Evolutionary conservation across 768 basidiomycete genomes (phyloP), one percentile per base, ranked within the genome.

Genomic region (Macrolepiota dolichaula): DNA sequence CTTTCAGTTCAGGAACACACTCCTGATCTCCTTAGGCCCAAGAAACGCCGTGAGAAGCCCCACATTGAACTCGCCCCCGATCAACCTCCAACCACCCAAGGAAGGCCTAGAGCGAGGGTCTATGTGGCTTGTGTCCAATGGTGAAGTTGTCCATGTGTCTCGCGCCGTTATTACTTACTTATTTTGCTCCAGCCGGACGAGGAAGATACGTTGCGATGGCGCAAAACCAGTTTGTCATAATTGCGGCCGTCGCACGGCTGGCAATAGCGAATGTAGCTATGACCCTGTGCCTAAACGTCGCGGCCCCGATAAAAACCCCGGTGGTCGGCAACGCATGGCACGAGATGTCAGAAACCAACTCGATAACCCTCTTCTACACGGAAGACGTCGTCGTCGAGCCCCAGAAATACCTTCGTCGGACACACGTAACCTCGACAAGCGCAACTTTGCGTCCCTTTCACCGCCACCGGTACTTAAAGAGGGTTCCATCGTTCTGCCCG

Each of bases 171-270:
- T 49, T 37, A 51, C 49, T 64, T 47, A 61, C 27, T 19, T 27
- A 49, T 17, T 62, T 58, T 37, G 61, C 50, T 69, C 17, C 64
- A 92, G 91, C 68, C 90, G 91, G 25, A 82, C 79, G 15, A 82
- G 90, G 25, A 93, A 93, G 68, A 91, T 89, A 64, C 85, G 91
- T 4, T 93, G 91, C 70, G 91, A 92, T 70, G 91, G 91, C 56
- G 86, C 86, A 9, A 91, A 87, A 64, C 91, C 91, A 10, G 67
- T 78, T 10, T 93, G 91, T 68, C 83, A 88, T 67, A 91, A 91
- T 67, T 93, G 91, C 67, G 72, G 75, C 42, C 83, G 82, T 64
- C 81, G 88, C 40, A 61, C 75, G 12, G 77, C 72, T 51, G 73
- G 74, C 12, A 71, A 66, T 65, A 74, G 70, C 47, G 79, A 81